Percentiles rank a stretch among this genome's conserved stretches.
phyloP scores from a whole-genome alignment of 371 early-diverging fungal species.

The Saksenaea oblongispora region DNA sequence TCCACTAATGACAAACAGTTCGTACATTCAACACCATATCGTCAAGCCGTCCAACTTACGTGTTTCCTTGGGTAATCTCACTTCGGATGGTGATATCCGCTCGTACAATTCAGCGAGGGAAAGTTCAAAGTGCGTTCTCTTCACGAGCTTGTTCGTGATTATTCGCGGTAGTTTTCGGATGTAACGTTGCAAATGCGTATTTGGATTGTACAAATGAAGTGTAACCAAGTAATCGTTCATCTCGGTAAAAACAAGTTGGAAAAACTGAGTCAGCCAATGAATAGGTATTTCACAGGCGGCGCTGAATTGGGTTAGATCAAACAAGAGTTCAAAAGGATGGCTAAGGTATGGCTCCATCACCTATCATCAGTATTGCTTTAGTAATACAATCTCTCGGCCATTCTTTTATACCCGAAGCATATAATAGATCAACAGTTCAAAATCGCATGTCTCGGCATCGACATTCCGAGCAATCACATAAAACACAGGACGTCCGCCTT shows the following conservation, averaged over 20 bases:
- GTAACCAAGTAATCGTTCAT: conserved; percentile 53
- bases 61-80: conserved; percentile 76
- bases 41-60: too few species aligned
- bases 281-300: conserved; percentile 74
- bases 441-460: conserved; percentile 72
- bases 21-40: too few species aligned
- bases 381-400: too few species aligned
- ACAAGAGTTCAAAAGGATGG: conserved; percentile 76
- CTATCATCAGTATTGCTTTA: conserved; percentile 18
- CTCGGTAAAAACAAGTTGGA: conserved; percentile 72
- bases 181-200: conserved; percentile 68
- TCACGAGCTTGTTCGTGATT: conserved; percentile 61
- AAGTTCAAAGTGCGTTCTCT: conserved; percentile 63
- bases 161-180: conserved; percentile 56
- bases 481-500: conserved; percentile 77
- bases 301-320: conserved; percentile 81
- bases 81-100: conserved; percentile 64
- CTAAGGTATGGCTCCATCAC: conserved; percentile 58
- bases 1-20: too few species aligned
- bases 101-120: conserved; percentile 69
- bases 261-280: conserved; percentile 75
- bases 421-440: conserved; percentile 77
- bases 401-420: conserved; percentile 60
- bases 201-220: conserved; percentile 78
- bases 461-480: conserved; percentile 79